These are phyloP conservation scores for Neurospora cerealis DNA, from an alignment of 495 filamentous ascomycete genomes.

Conservation along the genomic window DNA sequence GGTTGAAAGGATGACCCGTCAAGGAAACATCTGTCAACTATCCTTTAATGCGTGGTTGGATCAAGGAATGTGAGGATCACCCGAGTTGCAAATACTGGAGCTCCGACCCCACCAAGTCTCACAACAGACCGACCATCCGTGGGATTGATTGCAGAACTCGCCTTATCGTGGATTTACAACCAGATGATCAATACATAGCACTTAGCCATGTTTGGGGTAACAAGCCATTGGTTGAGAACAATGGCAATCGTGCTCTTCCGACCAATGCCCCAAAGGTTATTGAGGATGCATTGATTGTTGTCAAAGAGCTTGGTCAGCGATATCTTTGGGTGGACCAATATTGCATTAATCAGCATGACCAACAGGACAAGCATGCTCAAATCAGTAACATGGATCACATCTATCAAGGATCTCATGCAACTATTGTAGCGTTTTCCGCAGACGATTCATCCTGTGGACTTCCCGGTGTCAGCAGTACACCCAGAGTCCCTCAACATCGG, in stretches of 20 bases:
- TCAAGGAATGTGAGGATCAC: neutral
- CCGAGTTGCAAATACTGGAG: accelerated
- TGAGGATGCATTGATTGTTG: slow-evolving; percentile 1
- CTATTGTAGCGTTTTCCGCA: neutral
- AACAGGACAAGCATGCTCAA: neutral
- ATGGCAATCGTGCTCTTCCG: neutral
- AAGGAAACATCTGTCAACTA: neutral
- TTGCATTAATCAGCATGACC: slow-evolving; percentile 5
- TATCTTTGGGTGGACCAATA: slow-evolving; percentile 9
- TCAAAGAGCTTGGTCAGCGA: neutral
- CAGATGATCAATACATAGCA: neutral
- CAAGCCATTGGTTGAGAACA: neutral
- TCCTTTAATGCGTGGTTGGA: neutral
- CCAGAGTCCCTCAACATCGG: neutral
- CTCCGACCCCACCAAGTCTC: neutral
- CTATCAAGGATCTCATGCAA: neutral
- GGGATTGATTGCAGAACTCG: neutral
- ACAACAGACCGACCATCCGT: neutral
- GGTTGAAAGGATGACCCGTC: neutral
- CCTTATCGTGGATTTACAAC: neutral
- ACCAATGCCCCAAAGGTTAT: neutral
- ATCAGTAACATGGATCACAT: neutral
- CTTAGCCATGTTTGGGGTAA: neutral
- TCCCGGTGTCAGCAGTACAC: neutral
- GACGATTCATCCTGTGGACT: neutral